Conservation (phyloP, 2,329 filamentous ascomycete species). For the Celoporthe dispersa region DNA sequence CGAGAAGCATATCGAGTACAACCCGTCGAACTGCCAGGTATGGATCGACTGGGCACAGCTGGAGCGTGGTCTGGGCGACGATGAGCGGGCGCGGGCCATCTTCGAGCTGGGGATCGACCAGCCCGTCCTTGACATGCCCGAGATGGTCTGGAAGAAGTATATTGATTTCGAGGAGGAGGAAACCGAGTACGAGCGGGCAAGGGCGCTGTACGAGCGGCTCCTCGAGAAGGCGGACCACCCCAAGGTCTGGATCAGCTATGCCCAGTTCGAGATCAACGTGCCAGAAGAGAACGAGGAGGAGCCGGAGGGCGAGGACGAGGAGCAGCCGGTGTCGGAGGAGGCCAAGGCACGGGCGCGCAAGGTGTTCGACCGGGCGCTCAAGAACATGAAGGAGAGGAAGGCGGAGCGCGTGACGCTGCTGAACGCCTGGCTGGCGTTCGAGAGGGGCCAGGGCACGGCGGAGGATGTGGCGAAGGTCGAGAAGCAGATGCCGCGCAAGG, state of each 20-base stretch:
- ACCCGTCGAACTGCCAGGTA: slow-evolving; percentile 84
- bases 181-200: slow-evolving; percentile 83
- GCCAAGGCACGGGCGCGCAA: slow-evolving; percentile 82
- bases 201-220: slow-evolving; percentile 85
- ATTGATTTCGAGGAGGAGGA: slow-evolving; percentile 99
- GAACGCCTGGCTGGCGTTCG: slow-evolving; percentile 91
- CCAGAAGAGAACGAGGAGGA: slow-evolving; percentile 70
- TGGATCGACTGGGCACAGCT: slow-evolving; percentile 98
- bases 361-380: slow-evolving; percentile 85
- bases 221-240: slow-evolving; percentile 96
- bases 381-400: slow-evolving; percentile 86
- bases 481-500: slow-evolving; percentile 89
- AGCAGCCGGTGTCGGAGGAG: slow-evolving; percentile 75
- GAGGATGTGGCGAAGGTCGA: slow-evolving; percentile 82
- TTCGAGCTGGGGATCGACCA: slow-evolving; percentile 90
- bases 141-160: slow-evolving; percentile 96
- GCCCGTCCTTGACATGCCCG: slow-evolving; percentile 89
- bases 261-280: slow-evolving; percentile 96
- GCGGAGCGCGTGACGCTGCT: slow-evolving; percentile 92
- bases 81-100: slow-evolving; percentile 85
- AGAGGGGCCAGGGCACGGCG: slow-evolving; percentile 77
- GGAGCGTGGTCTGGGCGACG: slow-evolving; percentile 87
- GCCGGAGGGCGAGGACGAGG: slow-evolving; percentile 64
- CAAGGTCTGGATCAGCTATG: slow-evolving; percentile 99
- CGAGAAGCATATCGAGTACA: slow-evolving; percentile 93